Base-by-base conservation (phyloP, 1,284 basidiomycete genomes). In the Takashimella tepidaria region DNA sequence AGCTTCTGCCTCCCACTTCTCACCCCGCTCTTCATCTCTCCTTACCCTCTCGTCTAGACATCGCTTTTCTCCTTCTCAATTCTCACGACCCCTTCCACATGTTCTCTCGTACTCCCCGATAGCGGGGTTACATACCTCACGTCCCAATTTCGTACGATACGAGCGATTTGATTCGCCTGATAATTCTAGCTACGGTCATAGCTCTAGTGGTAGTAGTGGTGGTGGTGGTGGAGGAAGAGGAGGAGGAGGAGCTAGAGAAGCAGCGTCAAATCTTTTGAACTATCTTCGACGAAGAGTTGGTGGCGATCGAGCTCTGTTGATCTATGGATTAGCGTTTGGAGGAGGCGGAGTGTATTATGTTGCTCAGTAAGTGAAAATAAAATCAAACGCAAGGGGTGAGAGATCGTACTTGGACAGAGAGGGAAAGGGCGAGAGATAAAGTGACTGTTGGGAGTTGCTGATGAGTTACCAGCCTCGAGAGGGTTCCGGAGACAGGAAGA, bases 401-500 rank as follows among this genome's bases (percentile, higher is more conserved):
- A n/a, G n/a, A n/a, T n/a, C n/a, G n/a, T n/a, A n/a, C n/a, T n/a
- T n/a, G n/a, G n/a, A n/a, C n/a, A n/a, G n/a, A n/a, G n/a, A n/a
- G n/a, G n/a, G n/a, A n/a, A n/a, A n/a, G n/a, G n/a, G n/a, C 31
- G 31, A 26, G 40, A 41, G 48, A 40, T 19, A 42, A 40, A 10
- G 31, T 27, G 4, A 20, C 2, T 11, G 20, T 46, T 46, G 16
- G 13, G 10, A 16, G 21, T 37, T 44, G 50, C 48, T 55, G 26
- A 58, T 49, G 44, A 26, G 41, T 41, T 24, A 40, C 12, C 57
- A 92, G 89, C 66, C 77, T 90, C 19, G 89, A 92, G 67, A 79
- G 82, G 63, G 86, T 89, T 0, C 85, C 87, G 4, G 84, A 89
- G 64, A 92, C 90, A 0, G 89, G 89, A 0, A 75, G 91, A 53